Evolutionary conservation across 2,329 filamentous ascomycete genomes (phyloP).

Genomic region (Pyrenophora graminea): DNA sequence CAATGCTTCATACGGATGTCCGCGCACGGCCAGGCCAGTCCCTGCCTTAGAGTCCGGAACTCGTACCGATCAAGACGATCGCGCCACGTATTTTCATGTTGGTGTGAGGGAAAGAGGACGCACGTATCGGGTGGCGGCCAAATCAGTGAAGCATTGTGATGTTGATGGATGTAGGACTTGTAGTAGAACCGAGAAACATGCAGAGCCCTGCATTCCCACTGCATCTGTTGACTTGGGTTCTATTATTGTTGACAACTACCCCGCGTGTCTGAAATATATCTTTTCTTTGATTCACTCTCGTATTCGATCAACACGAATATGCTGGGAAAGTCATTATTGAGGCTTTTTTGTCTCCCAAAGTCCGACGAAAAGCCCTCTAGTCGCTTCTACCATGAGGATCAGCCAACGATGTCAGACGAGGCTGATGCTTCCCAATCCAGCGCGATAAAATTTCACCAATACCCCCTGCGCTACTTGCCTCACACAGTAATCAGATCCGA

Average conservation of each 20-base stretch:
- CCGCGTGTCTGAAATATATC: not conserved
- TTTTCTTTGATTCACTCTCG: not conserved
- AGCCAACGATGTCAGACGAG: not conserved
- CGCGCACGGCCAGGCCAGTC: not conserved
- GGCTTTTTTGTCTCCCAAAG: slow-evolving; percentile 2
- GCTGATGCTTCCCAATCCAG: slow-evolving; percentile 3
- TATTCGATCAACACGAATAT: not conserved
- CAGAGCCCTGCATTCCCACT: not conserved
- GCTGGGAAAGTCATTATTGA: slow-evolving; percentile 2
- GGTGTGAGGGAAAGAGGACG: not conserved
- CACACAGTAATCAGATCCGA: slow-evolving; percentile 14
- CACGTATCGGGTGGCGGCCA: not conserved
- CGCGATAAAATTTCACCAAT: not conserved
- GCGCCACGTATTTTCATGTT: not conserved
- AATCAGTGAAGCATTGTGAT: not conserved
- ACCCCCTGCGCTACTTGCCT: slow-evolving; percentile 8
- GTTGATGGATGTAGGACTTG: not conserved
- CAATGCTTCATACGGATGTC: not conserved
- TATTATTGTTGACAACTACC: not conserved
- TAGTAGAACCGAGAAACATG: not conserved
- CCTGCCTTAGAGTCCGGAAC: not conserved
- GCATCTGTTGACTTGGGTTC: not conserved
- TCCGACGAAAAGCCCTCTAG: not conserved
- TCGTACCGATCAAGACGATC: not conserved
- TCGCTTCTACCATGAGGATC: slow-evolving; percentile 1